Percentiles rank a stretch among this genome's conserved stretches.
Conservation (phyloP, 2,329 filamentous ascomycete species). For the Aspergillus sp. region DNA sequence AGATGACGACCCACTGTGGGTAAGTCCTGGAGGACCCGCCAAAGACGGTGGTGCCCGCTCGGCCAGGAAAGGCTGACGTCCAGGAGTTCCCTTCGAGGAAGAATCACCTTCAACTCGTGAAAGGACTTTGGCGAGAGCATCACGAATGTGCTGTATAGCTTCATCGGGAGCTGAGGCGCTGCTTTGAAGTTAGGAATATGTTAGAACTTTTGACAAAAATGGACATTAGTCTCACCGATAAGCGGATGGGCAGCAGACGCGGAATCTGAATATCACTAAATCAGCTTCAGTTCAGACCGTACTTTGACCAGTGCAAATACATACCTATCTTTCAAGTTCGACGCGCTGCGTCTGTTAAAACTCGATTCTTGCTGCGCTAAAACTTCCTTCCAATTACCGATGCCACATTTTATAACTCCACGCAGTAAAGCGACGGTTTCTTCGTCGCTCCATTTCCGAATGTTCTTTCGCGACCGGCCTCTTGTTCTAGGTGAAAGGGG, state of each 20-base stretch:
- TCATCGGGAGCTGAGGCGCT: conserved; percentile 37
- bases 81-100: conserved; percentile 24
- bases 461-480: conserved; percentile 49
- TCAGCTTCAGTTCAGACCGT: not conserved
- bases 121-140: conserved; percentile 34
- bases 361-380: conserved; percentile 55
- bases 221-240: conserved; percentile 32
- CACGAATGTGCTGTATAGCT: conserved; percentile 37
- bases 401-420: conserved; percentile 61
- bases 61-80: conserved; percentile 25
- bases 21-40: conserved; percentile 14
- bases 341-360: conserved; percentile 59
- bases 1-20: conserved; percentile 18
- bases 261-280: conserved; percentile 39
- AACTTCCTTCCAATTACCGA: conserved; percentile 66
- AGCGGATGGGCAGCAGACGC: conserved; percentile 54
- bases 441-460: conserved; percentile 58
- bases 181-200: conserved; percentile 9
- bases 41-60: conserved; percentile 18
- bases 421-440: conserved; percentile 59
- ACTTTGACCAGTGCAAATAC: not conserved
- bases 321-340: conserved; percentile 63
- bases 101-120: conserved; percentile 30
- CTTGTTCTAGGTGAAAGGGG: conserved; percentile 34
- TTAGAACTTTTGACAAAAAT: not conserved